These are phyloP conservation scores for Cajanus cajan DNA, from an alignment of 306 rosid species.

Conservation along the genomic window DNA sequence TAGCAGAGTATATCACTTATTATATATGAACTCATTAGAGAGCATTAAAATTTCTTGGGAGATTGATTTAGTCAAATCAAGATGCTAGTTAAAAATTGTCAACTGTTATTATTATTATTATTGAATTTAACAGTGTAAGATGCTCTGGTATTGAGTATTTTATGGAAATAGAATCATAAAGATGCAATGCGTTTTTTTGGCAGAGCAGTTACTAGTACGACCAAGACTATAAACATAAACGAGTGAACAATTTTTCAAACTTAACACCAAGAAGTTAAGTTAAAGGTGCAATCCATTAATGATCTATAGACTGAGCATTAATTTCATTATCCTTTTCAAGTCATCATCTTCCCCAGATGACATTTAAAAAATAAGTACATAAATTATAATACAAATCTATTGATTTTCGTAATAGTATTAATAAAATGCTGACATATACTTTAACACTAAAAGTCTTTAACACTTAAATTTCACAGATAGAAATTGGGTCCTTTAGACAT, in stretches of 20 bases:
- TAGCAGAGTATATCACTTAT: too few relatives aligned
- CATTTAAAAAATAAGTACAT: too few relatives aligned
- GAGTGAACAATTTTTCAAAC: slow-evolving; percentile 18
- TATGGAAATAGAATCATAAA: neutral
- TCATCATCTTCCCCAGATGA: slow-evolving; percentile 30
- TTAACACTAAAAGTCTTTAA: too few relatives aligned
- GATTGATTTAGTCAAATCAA: too few relatives aligned
- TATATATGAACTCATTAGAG: too few relatives aligned
- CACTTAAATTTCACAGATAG: too few relatives aligned
- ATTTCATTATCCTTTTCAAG: neutral
- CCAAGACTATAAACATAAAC: neutral
- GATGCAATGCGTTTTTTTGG: neutral
- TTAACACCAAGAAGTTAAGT: neutral
- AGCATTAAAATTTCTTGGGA: too few relatives aligned
- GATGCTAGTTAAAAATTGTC: too few relatives aligned
- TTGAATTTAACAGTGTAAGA: too few relatives aligned
- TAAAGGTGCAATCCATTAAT: neutral
- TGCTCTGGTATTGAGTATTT: neutral
- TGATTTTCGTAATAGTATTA: neutral
- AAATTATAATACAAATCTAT: too few relatives aligned
- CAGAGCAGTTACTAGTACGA: neutral
- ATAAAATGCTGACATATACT: neutral
- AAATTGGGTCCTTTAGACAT: too few relatives aligned
- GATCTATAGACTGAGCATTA: neutral
- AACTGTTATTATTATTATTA: too few relatives aligned